A percentile compares a stretch with the other conserved stretches of the same genome.
phyloP scores from a whole-genome alignment of 2,329 filamentous ascomycete species.

The Diaporthe amygdali region DNA sequence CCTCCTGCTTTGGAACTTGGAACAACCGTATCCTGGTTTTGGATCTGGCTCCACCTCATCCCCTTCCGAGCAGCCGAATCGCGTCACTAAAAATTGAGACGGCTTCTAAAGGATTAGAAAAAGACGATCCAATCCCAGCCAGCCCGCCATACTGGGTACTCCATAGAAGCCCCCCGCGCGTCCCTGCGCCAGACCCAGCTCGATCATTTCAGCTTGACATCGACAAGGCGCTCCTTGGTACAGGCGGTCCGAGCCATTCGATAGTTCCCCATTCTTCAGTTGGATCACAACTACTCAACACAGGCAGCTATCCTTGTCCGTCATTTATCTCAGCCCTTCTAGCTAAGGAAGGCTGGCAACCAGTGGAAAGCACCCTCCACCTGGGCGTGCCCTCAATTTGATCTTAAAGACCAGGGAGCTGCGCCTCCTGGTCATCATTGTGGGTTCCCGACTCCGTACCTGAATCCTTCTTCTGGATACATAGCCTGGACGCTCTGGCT shows the following conservation, averaged over 20 bases:
- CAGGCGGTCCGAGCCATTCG: not conserved
- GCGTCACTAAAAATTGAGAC: not conserved
- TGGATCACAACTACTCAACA: not conserved
- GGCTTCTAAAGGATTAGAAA: not conserved
- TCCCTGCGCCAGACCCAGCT: not conserved
- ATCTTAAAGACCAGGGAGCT: conserved; percentile 13
- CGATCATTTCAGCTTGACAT: not conserved
- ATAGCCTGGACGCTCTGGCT: not conserved
- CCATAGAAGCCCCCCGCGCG: not conserved
- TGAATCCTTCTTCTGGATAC: conserved; percentile 6
- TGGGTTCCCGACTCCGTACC: not conserved
- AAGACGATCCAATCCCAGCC: conserved; percentile 4
- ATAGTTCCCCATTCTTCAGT: not conserved
- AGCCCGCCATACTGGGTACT: too few relatives aligned
- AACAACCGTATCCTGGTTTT: not conserved
- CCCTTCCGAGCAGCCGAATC: not conserved
- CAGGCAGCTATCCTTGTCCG: conserved; percentile 3
- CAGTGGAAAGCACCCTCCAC: not conserved
- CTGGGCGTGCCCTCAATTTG: not conserved
- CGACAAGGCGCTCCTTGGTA: not conserved
- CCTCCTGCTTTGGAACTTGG: conserved; percentile 2
- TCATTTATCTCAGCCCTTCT: not conserved
- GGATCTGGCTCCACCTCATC: conserved; percentile 4
- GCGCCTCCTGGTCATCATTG: conserved; percentile 5
- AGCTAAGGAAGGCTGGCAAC: not conserved